Percentiles rank a stretch among this genome's conserved stretches.
phyloP scores from a whole-genome alignment of 306 rosid species.

The Gillenia trifoliata region DNA sequence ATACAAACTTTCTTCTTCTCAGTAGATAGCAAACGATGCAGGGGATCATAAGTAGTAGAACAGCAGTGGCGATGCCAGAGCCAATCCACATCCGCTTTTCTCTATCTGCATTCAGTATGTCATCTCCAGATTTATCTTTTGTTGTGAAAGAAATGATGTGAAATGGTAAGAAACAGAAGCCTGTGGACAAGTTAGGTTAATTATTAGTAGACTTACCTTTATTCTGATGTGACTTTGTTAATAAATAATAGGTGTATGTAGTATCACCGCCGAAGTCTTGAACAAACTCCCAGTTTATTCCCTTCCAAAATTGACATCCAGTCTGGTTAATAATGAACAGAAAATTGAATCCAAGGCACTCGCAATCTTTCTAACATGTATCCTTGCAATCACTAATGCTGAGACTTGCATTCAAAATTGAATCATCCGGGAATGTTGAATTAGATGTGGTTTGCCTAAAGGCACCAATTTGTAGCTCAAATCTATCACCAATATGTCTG shows the following conservation, averaged over 20 bases:
- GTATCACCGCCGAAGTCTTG: not conserved
- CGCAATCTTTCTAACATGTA: conserved; percentile 1
- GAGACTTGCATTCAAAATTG: not conserved
- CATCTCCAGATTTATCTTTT: too few relatives aligned
- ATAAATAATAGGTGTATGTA: fast-evolving
- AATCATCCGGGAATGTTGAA: not conserved
- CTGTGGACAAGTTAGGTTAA: not conserved
- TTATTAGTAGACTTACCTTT: not conserved
- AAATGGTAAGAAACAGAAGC: not conserved
- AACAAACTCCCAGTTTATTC: not conserved
- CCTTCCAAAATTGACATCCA: not conserved
- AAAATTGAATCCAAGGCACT: not conserved
- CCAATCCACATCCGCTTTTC: not conserved
- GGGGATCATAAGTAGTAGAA: not conserved
- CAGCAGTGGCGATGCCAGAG: not conserved
- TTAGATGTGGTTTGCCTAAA: not conserved
- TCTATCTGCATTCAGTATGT: not conserved
- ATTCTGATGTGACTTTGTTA: not conserved
- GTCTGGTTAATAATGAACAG: too few relatives aligned
- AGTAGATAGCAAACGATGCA: not conserved
- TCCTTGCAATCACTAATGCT: not conserved
- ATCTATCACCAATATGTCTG: not conserved
- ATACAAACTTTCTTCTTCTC: conserved; percentile 6
- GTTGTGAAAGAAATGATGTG: not conserved
- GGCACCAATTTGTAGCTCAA: not conserved